phyloP scores from a whole-genome alignment of 495 filamentous ascomycete genomes.

The Penicillium canescens region DNA sequence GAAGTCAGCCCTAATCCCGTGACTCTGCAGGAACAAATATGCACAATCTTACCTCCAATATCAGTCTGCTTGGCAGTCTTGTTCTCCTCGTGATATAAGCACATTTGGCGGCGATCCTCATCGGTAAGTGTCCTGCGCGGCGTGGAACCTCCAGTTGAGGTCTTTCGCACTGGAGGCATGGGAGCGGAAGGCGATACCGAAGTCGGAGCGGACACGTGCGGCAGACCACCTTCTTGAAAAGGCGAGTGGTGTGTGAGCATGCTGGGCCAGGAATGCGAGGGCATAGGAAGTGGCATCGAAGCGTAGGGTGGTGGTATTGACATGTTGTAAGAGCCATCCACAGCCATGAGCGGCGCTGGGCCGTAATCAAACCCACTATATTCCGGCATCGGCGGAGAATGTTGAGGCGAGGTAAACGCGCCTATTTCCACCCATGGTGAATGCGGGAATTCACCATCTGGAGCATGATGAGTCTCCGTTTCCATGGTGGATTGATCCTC shows the following conservation, averaged over 20 bases:
- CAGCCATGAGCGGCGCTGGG: conserved; percentile 32
- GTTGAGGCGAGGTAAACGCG: conserved; percentile 42
- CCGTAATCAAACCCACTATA: conserved; percentile 46
- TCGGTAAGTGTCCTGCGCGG: conserved; percentile 91
- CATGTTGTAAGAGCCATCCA: conserved; percentile 44
- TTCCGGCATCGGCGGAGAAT: conserved; percentile 45
- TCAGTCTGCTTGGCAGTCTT: conserved; percentile 96
- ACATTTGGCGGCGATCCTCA: conserved; percentile 89
- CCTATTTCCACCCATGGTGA: conserved; percentile 55
- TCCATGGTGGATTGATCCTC: conserved; percentile 37
- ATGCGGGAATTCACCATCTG: conserved; percentile 50
- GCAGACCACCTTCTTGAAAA: conserved; percentile 25
- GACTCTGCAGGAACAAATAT: conserved; percentile 3
- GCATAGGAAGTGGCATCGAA: conserved; percentile 62
- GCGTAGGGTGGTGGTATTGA: conserved; percentile 49
- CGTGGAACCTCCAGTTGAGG: conserved; percentile 58
- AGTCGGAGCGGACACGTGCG: conserved; percentile 58
- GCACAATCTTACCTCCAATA: conserved; percentile 73
- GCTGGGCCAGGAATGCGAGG: conserved; percentile 71
- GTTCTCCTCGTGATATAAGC: conserved; percentile 91
- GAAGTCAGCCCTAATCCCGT: conserved; percentile 27
- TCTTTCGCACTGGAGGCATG: conserved; percentile 49
- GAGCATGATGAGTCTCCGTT: conserved; percentile 43
- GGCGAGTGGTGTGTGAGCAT: conserved; percentile 53
- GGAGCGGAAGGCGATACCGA: conserved; percentile 49